Base-by-base conservation (phyloP, 768 basidiomycete species). In the Asterophora parasitica region DNA sequence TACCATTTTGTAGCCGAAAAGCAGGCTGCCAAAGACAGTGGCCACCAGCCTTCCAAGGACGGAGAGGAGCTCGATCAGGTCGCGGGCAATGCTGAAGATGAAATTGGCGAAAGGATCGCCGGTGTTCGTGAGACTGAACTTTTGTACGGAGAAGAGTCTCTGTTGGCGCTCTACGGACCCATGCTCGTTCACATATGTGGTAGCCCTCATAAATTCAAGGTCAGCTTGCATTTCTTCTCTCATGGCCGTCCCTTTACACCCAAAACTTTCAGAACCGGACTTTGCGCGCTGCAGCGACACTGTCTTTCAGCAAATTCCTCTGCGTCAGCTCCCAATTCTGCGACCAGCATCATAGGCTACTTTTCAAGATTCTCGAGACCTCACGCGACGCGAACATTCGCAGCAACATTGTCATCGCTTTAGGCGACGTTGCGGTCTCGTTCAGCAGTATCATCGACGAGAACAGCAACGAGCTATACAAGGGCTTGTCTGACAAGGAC, bases 401-500 rank as follows among this genome's bases (percentile, higher is more conserved):
- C 10, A 89, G 88, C 62, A 99, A 98, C 68, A 91, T 96, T 61
- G 93, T 95, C 53, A 99, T 99, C 58, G 94, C 94, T 2, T 82
- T 99, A 4, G 95, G 96, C 6, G 96, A 99, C 56, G 89, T 98
- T 31, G 95, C 95, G 0, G 92, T 98, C 12, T 96, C 89, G n/a
- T 98, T 98, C 76, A 93, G 91, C 65, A 92, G 71, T 52, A 90
- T 99, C 67, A 82, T 99, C 54, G 95, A 98, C 66, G 94, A 99
- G 72, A 96, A 95, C 72, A 91, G 87, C 68, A 88, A 92, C 58
- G 88, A 93, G 57, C 74, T 99, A 2, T 99, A 98, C 73, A 88
- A 86, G 60, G 95, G 95, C 2, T 78, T 98, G 30, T 86, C 89
- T 9, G 96, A 99, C 64, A 72, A 71, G 33, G 81, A 95, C 57